Conservation (phyloP, 2,329 filamentous ascomycete genomes). For the Pyrenophora teres region DNA sequence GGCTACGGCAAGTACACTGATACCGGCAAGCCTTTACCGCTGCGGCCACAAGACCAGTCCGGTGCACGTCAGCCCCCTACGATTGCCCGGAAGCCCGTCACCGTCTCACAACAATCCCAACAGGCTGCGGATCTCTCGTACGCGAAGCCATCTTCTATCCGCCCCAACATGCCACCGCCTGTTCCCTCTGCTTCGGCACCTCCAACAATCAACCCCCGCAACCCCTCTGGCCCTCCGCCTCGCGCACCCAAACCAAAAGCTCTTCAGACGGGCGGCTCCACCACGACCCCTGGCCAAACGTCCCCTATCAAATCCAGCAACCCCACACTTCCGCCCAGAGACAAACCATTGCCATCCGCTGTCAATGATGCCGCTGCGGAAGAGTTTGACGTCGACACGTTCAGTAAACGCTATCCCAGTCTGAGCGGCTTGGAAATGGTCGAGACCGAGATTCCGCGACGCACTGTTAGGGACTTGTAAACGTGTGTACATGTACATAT, state of each 20-base stretch:
- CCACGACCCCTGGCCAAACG: conserved; percentile 8
- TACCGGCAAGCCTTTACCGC: conserved; percentile 37
- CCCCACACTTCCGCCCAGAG: conserved; percentile 6
- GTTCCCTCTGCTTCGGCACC: conserved; percentile 41
- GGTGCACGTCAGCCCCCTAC: conserved; percentile 28
- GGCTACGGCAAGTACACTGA: conserved; percentile 88
- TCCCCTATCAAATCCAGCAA: conserved; percentile 7
- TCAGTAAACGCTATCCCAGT: conserved; percentile 85
- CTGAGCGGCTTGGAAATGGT: conserved; percentile 85
- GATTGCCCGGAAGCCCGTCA: conserved; percentile 56
- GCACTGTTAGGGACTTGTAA: conserved; percentile 30
- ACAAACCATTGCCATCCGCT: conserved; percentile 28
- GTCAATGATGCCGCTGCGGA: conserved; percentile 55
- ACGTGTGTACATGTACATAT: neutral
- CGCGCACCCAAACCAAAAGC: conserved; percentile 65
- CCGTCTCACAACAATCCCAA: conserved; percentile 14
- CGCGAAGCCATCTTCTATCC: conserved; percentile 30
- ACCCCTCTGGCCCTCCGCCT: conserved; percentile 49
- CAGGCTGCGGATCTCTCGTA: conserved; percentile 34
- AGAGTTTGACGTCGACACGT: conserved; percentile 67
- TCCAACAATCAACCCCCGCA: conserved; percentile 36
- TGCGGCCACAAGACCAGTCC: conserved; percentile 36
- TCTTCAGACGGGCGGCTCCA: conserved; percentile 54
- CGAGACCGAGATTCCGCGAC: conserved; percentile 63
- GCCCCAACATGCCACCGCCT: conserved; percentile 29